These are phyloP conservation scores for Amanita phalloides DNA, from an alignment of 768 basidiomycete genomes.

Conservation along the genomic window DNA sequence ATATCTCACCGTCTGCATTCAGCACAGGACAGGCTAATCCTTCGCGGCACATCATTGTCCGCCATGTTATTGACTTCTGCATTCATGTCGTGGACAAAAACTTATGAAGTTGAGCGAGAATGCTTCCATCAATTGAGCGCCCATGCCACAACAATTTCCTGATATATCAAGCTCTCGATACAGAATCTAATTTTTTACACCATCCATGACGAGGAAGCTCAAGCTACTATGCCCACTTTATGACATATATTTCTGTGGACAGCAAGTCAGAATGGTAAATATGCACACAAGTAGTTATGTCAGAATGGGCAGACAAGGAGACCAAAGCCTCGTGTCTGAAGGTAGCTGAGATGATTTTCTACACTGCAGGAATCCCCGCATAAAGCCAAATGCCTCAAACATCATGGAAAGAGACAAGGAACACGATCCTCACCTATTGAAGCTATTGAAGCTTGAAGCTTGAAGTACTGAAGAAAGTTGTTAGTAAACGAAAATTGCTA, in stretches of 20 bases:
- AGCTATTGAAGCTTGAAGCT: background rate
- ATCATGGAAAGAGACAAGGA: conserved; percentile 35
- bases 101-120: background rate
- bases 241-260: background rate
- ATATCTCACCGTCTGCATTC: conserved; percentile 36
- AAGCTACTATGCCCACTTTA: too few relatives aligned
- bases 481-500: too few relatives aligned
- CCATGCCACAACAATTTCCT: background rate
- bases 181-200: background rate
- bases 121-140: background rate
- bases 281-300: conserved; percentile 9
- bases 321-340: conserved; percentile 51
- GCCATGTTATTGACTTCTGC: conserved; percentile 9
- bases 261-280: background rate
- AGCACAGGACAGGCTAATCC: conserved; percentile 36
- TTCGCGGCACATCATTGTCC: conserved; percentile 16
- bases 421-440: conserved; percentile 1
- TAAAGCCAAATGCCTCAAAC: conserved; percentile 96
- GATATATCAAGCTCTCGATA: background rate
- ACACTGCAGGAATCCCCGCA: conserved; percentile 61
- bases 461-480: background rate
- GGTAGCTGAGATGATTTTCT: conserved; percentile 89
- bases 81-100: conserved; percentile 2
- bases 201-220: too few relatives aligned
- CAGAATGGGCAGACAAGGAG: conserved; percentile 32